phyloP scores from a whole-genome alignment of 192 early-diverging fungal species.

The Podila verticillata region DNA sequence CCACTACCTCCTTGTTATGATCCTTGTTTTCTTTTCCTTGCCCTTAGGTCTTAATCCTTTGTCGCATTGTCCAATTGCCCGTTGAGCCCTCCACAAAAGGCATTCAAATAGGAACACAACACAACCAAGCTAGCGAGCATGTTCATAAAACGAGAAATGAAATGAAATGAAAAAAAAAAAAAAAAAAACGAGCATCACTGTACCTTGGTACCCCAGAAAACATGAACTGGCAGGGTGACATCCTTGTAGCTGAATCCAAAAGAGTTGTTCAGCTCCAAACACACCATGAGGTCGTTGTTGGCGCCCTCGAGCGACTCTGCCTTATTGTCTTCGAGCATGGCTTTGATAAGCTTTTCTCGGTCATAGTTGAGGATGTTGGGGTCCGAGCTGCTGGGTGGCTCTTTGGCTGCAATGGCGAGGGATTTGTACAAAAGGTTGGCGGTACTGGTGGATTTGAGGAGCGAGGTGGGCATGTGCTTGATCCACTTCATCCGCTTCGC shows the following conservation, averaged over 20 bases:
- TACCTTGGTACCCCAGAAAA: constrained; percentile 58
- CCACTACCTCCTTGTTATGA: too few relatives aligned
- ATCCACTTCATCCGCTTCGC: constrained; percentile 58
- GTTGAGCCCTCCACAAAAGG: too few relatives aligned
- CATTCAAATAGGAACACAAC: not conserved
- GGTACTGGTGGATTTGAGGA: constrained; percentile 45
- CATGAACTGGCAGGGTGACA: constrained; percentile 54
- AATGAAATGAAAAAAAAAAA: not conserved
- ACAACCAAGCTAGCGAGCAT: not conserved
- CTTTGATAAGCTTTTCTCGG: constrained; percentile 47
- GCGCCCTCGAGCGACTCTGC: constrained; percentile 51
- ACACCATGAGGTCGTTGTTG: constrained; percentile 54
- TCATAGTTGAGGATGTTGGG: constrained; percentile 45
- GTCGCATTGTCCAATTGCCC: too few relatives aligned
- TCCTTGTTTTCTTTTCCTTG: too few relatives aligned
- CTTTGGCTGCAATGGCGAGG: constrained; percentile 46
- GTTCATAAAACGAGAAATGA: not conserved
- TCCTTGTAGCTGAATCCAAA: constrained; percentile 57
- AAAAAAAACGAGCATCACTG: not conserved
- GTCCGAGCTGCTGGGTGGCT: constrained; percentile 36
- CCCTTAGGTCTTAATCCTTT: too few relatives aligned
- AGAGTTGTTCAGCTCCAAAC: constrained; percentile 46
- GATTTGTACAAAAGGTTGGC: constrained; percentile 51
- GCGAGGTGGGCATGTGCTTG: constrained; percentile 48
- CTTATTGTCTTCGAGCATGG: constrained; percentile 52